Conservation (phyloP, 108 stramenopile species). For the Mayamaea pseudoterrestris region DNA sequence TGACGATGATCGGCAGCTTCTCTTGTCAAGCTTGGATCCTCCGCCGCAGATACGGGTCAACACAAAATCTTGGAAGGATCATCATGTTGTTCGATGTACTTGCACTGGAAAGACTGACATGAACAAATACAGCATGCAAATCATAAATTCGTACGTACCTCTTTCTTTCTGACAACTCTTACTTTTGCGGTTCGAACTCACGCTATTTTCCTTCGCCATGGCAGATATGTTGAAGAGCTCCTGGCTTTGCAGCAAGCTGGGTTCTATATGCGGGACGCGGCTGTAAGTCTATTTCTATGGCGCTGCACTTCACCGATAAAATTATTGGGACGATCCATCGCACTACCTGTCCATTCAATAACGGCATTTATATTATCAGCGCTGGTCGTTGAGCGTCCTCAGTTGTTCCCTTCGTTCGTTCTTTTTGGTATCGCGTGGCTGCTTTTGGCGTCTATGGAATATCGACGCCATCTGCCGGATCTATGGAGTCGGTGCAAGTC, state of each 20-base stretch:
- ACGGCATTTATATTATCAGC: constrained; percentile 33
- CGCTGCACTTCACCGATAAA: constrained; percentile 43
- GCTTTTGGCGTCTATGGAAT: constrained; percentile 48
- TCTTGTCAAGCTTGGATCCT: constrained; percentile 27
- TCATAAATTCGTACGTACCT: constrained; percentile 35
- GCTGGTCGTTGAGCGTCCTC: constrained; percentile 47
- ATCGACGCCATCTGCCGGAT: constrained; percentile 48
- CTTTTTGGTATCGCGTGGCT: constrained; percentile 45
- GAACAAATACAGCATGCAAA: constrained; percentile 42
- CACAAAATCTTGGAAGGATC: constrained; percentile 39
- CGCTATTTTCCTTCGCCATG: not conserved
- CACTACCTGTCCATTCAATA: constrained; percentile 56
- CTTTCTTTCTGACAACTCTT: not conserved
- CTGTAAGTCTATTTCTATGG: not conserved
- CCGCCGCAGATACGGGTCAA: constrained; percentile 51
- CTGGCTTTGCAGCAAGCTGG: not conserved
- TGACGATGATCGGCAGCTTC: constrained; percentile 33
- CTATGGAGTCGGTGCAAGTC: constrained; percentile 56
- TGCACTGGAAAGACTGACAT: constrained; percentile 4
- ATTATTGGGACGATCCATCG: constrained; percentile 32
- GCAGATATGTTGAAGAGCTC: constrained; percentile 6
- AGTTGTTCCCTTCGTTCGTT: constrained; percentile 27
- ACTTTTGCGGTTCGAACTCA: constrained; percentile 5
- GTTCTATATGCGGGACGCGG: constrained; percentile 1
- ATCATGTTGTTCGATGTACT: constrained; percentile 17